Evolutionary conservation across 306 rosid genomes (phyloP).

Genomic region (Prunus fruticosa): DNA sequence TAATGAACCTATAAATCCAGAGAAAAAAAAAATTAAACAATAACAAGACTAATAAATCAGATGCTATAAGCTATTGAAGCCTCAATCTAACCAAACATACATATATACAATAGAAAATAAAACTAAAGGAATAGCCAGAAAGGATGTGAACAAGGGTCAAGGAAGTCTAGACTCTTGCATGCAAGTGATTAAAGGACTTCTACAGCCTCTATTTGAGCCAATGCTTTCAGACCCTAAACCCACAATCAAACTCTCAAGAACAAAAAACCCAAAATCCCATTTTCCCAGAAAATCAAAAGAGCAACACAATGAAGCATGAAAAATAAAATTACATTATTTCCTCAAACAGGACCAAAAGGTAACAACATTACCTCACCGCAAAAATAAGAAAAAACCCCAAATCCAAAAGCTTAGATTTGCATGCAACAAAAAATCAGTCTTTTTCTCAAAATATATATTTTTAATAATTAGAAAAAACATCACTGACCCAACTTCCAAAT

Average conservation of each 20-base stretch:
- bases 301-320: not conserved
- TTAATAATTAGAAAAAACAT: not conserved
- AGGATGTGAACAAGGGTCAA: not conserved
- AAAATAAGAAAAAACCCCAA: slow-evolving; percentile 2
- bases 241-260: slow-evolving; percentile 2
- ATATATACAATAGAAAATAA: not conserved
- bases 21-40: not conserved
- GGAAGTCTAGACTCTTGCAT: slow-evolving; percentile 9
- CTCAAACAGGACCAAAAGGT: not conserved
- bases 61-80: not conserved
- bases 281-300: slow-evolving; percentile 10
- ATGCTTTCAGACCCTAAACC: slow-evolving; percentile 23
- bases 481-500: slow-evolving; percentile 4
- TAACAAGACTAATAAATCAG: not conserved
- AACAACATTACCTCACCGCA: not conserved
- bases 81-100: not conserved
- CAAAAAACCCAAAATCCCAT: not conserved
- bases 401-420: slow-evolving; percentile 12
- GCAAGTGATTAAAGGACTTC: not conserved
- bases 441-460: not conserved
- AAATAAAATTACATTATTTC: not conserved
- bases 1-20: not conserved
- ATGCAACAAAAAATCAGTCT: slow-evolving; percentile 11
- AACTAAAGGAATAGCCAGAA: not conserved
- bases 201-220: slow-evolving; percentile 2